Evolutionary conservation across 2,329 filamentous ascomycete species (phyloP).

Genomic region (Claviceps digitariae): DNA sequence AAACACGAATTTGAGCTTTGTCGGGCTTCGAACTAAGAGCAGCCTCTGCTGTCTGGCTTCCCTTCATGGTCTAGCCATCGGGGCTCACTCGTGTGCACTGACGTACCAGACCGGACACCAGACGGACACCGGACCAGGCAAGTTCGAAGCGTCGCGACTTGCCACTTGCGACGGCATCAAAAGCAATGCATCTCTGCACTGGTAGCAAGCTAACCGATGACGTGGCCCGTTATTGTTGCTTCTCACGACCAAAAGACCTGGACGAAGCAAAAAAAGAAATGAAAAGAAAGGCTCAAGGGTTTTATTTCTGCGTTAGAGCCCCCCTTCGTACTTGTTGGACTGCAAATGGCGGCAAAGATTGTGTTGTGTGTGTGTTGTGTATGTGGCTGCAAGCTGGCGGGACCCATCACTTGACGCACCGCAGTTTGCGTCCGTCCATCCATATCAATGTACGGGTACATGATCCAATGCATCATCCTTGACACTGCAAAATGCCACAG

Average conservation of each 20-base stretch:
- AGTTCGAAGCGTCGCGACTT: too few species aligned
- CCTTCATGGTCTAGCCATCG: not conserved
- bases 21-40: not conserved
- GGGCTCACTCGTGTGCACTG: not conserved
- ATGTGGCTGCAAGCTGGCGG: not conserved
- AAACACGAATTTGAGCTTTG: not conserved
- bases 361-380: too few species aligned
- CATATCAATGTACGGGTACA: not conserved
- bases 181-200: not conserved
- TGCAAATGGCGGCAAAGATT: not conserved
- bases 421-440: too few species aligned
- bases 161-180: not conserved
- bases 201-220: not conserved
- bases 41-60: not conserved
- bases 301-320: not conserved
- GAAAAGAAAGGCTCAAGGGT: not conserved
- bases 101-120: too few species aligned
- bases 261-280: not conserved
- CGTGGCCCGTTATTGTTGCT: not conserved
- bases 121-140: too few species aligned
- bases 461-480: not conserved
- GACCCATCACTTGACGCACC: too few species aligned
- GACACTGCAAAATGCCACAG: not conserved
- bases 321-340: too few species aligned
- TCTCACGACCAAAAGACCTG: too few species aligned